These are phyloP conservation scores for Microglena sp. DNA, from an alignment of 139 green algal genomes.

Conservation along the genomic window DNA sequence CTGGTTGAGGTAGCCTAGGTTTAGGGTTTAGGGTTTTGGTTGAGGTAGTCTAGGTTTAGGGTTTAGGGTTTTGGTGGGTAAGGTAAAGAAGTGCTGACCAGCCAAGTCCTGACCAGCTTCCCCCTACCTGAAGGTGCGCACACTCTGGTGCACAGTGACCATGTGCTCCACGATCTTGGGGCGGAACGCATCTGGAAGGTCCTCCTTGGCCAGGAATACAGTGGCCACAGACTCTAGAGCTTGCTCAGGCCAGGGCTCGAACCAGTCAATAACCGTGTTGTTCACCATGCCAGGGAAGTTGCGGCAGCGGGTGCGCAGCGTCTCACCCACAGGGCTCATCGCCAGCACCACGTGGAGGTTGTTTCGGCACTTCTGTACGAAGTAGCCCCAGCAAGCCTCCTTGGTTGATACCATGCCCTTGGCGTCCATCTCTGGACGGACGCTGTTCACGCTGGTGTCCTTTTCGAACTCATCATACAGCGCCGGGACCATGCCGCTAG, in stretches of 20 bases:
- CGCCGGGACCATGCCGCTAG: constrained; percentile 74
- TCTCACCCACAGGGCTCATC: constrained; percentile 72
- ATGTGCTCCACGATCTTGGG: constrained; percentile 71
- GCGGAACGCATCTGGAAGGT: constrained; percentile 38
- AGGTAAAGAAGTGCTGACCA: too few relatives aligned
- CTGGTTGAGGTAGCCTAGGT: too few relatives aligned
- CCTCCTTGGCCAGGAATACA: constrained; percentile 63
- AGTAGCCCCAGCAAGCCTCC: constrained; percentile 66
- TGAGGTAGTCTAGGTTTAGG: too few relatives aligned
- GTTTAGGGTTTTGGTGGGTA: too few relatives aligned
- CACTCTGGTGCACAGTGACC: constrained; percentile 73
- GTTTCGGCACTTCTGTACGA: constrained; percentile 60
- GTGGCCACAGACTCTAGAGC: constrained; percentile 61
- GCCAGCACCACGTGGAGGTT: constrained; percentile 77
- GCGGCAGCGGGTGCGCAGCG: constrained; percentile 57
- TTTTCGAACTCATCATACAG: constrained; percentile 77
- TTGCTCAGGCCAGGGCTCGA: constrained; percentile 79
- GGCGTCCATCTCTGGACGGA: constrained; percentile 37
- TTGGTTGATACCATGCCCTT: constrained; percentile 44
- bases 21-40: too few relatives aligned
- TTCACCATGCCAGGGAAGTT: constrained; percentile 87
- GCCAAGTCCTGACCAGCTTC: too few relatives aligned
- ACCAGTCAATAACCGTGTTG: constrained; percentile 87
- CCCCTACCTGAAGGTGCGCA: too few relatives aligned
- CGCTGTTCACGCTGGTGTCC: constrained; percentile 12